Evolutionary conservation across 148 eudicot genomes (phyloP), one percentile per base, ranked within the genome.

Genomic region (Euryodendron excelsum): DNA sequence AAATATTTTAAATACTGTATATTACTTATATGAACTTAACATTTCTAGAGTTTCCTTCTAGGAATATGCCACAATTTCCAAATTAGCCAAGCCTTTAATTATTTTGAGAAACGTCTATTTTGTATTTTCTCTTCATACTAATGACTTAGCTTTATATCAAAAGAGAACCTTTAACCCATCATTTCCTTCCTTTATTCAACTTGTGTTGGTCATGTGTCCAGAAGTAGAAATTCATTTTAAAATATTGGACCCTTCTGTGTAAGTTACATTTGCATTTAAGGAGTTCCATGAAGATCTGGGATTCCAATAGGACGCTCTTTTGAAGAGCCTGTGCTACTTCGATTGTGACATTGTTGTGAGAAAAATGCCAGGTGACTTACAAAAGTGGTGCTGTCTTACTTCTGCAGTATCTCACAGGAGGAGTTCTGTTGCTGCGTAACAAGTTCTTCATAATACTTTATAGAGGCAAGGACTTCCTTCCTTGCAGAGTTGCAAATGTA

Each of bases 371-470:
- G 41, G 21, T 3, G 55, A 23, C 25, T n/a, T 64, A 34, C 27
- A n/a, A 34, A 77, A 69, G 23, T 30, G 39, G 20, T 36, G 61
- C 67, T 73, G 62, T 52, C 56, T 77, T 74, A 50, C 71, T 72
- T 82, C 69, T 87, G 89, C 94, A 96, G 99, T 82, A 61, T 85
- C 95, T 96, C 77, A 96, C 99, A 55, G 99, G 99, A 69, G 99
- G 99, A 82, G 88, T 88, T 74, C 88, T 96, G 70, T 69, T 96
- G 81, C 83, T 96, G 84, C 98, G 99, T 84, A 93, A 93, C 88
- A 96, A 96, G 87, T 96, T 90, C 91, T 65, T 86, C 41, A 93
- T 96, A 83, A 84, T 93, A 82, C 86, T 96, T 59, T 96, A 90
- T 79, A 86, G 99, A 88, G 99, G 99, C 74, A 91, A 96, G 84